phyloP scores from a whole-genome alignment of 768 basidiomycete species.

The Lepiota brunneoincarnata region DNA sequence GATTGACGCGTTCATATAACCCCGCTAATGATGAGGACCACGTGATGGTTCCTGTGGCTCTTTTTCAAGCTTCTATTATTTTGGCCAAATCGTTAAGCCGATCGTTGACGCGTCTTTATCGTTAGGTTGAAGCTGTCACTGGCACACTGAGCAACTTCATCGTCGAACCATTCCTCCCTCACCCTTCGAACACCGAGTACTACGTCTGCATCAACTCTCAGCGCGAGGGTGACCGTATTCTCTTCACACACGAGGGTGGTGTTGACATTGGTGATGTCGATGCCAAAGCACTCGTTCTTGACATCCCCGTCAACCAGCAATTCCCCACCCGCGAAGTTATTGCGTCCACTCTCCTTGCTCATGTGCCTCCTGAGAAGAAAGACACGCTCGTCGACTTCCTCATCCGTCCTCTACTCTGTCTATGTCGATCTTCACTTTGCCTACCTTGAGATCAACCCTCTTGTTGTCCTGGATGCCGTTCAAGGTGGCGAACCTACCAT shows the following conservation, averaged over 20 bases:
- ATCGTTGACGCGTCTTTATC: conserved; percentile 18
- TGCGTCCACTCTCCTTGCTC: conserved; percentile 69
- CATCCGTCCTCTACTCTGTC: conserved; percentile 90
- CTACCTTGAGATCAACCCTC: conserved; percentile 99
- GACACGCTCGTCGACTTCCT: conserved; percentile 95
- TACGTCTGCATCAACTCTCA: conserved; percentile 98
- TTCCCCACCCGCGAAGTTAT: conserved; percentile 86
- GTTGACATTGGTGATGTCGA: conserved; percentile 99
- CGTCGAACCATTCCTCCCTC: conserved; percentile 98
- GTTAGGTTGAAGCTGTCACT: conserved; percentile 87
- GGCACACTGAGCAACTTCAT: conserved; percentile 98
- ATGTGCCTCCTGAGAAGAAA: conserved; percentile 84
- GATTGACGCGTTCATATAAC: conserved; percentile 4
- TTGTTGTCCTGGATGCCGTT: conserved; percentile 87
- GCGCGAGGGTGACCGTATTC: conserved; percentile 92
- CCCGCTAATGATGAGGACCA: conserved; percentile 19
- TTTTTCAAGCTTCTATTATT: neutral
- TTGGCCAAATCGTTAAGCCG: conserved; percentile 10
- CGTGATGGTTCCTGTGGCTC: conserved; percentile 18
- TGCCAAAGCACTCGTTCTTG: conserved; percentile 89
- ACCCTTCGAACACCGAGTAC: conserved; percentile 91
- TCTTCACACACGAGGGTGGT: conserved; percentile 99
- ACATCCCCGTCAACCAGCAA: conserved; percentile 65
- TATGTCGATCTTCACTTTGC: conserved; percentile 99
- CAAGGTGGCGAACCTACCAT: conserved; percentile 69